These are phyloP conservation scores for Andrographis paniculata DNA, from an alignment of 305 asterid genomes.

Conservation along the genomic window DNA sequence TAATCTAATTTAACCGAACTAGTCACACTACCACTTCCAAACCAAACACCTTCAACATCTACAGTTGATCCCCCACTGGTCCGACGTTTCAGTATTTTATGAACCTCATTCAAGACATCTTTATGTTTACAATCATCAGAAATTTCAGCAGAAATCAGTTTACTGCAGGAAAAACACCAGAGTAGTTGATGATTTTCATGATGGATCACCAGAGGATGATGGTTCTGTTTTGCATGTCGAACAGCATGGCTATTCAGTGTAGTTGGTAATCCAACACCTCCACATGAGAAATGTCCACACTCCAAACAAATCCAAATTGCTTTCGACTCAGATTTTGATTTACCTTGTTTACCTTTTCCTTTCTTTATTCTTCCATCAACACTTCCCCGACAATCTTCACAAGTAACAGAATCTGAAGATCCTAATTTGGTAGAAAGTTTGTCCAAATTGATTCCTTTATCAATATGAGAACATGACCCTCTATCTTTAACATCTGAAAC, in stretches of 20 bases:
- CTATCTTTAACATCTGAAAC: conserved; percentile 36
- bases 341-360: conserved; percentile 27
- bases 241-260: conserved; percentile 71
- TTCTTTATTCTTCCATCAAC: conserved; percentile 27
- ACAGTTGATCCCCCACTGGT: conserved; percentile 33
- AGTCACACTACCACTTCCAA: conserved; percentile 49
- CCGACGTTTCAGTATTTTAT: conserved; percentile 45
- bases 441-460: conserved; percentile 53
- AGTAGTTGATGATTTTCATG: conserved; percentile 56
- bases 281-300: conserved; percentile 84
- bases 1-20: conserved; percentile 39
- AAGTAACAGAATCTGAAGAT: conserved; percentile 32
- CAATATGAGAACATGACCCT: conserved; percentile 54
- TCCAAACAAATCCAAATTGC: conserved; percentile 84
- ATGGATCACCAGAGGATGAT: conserved; percentile 59
- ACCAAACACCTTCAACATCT: conserved; percentile 77
- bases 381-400: conserved; percentile 47
- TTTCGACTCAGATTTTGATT: conserved; percentile 37
- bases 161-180: conserved; percentile 71
- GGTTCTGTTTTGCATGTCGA: conserved; percentile 63
- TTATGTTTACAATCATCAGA: conserved; percentile 38
- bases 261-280: conserved; percentile 82
- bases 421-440: conserved; percentile 47
- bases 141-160: conserved; percentile 38
- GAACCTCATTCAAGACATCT: conserved; percentile 45